Percentiles rank a stretch among this genome's conserved stretches.
Conservation (phyloP, 257 asterid genomes). For the Forsythia suspensa region DNA sequence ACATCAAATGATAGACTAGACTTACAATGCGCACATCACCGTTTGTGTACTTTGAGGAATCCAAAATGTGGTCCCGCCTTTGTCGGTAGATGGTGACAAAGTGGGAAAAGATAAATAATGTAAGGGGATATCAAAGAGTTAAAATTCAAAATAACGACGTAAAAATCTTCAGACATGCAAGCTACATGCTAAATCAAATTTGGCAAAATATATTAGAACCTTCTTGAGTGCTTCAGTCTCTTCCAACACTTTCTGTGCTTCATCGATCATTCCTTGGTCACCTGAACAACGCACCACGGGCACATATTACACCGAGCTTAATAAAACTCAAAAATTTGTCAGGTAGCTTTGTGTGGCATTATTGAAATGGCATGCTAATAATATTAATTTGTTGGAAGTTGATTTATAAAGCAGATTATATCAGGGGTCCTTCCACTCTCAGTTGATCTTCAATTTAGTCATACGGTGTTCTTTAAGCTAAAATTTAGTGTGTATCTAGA, state of each 20-base stretch:
- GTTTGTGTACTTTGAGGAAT: conserved; percentile 80
- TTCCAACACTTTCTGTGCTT: conserved; percentile 83
- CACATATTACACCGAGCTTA: neutral
- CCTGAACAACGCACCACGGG: conserved; percentile 42
- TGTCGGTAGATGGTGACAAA: conserved; percentile 56
- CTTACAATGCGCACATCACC: conserved; percentile 92
- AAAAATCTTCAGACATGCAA: neutral
- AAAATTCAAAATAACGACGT: neutral
- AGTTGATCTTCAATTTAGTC: no score
- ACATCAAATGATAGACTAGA: conserved; percentile 17
- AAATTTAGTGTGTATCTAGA: no score
- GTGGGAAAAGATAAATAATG: neutral
- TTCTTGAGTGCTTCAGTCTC: conserved; percentile 92
- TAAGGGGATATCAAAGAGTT: no score
- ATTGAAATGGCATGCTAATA: no score
- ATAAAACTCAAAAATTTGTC: no score
- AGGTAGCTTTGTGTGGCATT: no score
- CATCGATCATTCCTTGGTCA: conserved; percentile 87
- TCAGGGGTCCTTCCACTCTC: no score
- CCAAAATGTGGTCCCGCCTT: conserved; percentile 64
- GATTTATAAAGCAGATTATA: no score
- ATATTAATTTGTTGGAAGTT: no score
- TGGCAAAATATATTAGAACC: conserved; percentile 37
- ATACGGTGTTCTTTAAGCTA: no score
- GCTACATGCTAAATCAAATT: conserved; percentile 17